A percentile compares a stretch with the other conserved stretches of the same genome.
Evolutionary conservation across 2,329 filamentous ascomycete species (phyloP).

Genomic region (Chaetomium strumarium): DNA sequence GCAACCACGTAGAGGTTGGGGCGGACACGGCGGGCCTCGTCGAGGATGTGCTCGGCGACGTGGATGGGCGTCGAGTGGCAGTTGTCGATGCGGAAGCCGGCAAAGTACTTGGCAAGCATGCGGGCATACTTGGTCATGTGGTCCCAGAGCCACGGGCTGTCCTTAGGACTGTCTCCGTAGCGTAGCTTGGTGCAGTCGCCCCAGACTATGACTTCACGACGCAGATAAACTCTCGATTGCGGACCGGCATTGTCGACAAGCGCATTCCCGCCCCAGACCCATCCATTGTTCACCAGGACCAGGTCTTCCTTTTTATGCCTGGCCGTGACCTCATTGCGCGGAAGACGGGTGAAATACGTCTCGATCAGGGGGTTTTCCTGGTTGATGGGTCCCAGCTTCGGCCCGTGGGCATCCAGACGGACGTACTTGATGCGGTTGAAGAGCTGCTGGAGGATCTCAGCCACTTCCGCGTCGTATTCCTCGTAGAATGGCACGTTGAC

Average conservation of each 20-base stretch:
- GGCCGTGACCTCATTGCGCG: conserved; percentile 68
- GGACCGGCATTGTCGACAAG: conserved; percentile 90
- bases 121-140: conserved; percentile 92
- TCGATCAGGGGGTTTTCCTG: conserved; percentile 78
- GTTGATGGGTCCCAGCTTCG: conserved; percentile 75
- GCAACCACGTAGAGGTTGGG: conserved; percentile 89
- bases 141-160: conserved; percentile 92
- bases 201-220: conserved; percentile 95
- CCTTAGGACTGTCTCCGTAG: conserved; percentile 72
- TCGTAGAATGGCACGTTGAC: conserved; percentile 84
- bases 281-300: conserved; percentile 90
- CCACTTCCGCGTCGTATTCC: conserved; percentile 81
- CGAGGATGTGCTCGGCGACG: conserved; percentile 89
- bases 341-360: conserved; percentile 88
- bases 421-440: conserved; percentile 95
- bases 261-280: conserved; percentile 97
- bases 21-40: conserved; percentile 82
- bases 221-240: conserved; percentile 85
- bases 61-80: conserved; percentile 94
- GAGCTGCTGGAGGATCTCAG: conserved; percentile 80
- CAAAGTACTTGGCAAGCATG: conserved; percentile 90
- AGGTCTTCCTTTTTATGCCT: conserved; percentile 71
- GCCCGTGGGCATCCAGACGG: conserved; percentile 85
- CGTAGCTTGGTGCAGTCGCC: conserved; percentile 96
- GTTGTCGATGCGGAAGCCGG: conserved; percentile 94